Evolutionary conservation across 2,329 filamentous ascomycete genomes (phyloP).

Genomic region (Diaporthe destruens): DNA sequence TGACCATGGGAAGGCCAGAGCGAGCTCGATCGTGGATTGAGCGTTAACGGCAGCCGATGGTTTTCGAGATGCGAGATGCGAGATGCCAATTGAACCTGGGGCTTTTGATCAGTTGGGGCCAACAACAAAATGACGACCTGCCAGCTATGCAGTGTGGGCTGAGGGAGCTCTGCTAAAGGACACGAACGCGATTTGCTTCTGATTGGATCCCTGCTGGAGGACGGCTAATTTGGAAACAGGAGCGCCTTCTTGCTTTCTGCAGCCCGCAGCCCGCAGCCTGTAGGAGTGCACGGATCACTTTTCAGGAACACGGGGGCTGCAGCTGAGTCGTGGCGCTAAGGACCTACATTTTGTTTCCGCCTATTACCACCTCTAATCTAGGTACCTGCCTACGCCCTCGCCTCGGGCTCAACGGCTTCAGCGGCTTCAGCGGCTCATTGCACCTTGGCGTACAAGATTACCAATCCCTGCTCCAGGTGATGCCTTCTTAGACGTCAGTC

Average conservation of each 20-base stretch:
- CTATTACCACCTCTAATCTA: accelerated
- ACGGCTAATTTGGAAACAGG: conserved; percentile 18
- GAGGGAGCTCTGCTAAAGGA: conserved; percentile 49
- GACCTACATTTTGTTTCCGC: neutral
- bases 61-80: conserved; percentile 7
- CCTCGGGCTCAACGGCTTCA: neutral
- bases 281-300: conserved; percentile 24
- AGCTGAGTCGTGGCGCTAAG: neutral
- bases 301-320: conserved; percentile 26
- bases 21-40: conserved; percentile 1
- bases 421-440: conserved; percentile 26
- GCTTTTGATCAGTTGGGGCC: conserved; percentile 24
- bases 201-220: conserved; percentile 50
- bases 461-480: conserved; percentile 25
- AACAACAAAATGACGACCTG: conserved; percentile 30
- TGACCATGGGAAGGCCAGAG: conserved; percentile 31
- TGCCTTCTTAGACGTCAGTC: conserved; percentile 33
- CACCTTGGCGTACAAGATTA: conserved; percentile 29
- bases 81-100: conserved; percentile 14
- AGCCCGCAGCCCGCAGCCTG: conserved; percentile 27
- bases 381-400: neutral
- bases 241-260: conserved; percentile 1
- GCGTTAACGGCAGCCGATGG: conserved; percentile 2
- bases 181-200: conserved; percentile 59
- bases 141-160: conserved; percentile 1